Percentiles rank a stretch among this genome's conserved stretches.
Evolutionary conservation across 2,329 filamentous ascomycete species (phyloP).

Genomic region (Didymella sp.): DNA sequence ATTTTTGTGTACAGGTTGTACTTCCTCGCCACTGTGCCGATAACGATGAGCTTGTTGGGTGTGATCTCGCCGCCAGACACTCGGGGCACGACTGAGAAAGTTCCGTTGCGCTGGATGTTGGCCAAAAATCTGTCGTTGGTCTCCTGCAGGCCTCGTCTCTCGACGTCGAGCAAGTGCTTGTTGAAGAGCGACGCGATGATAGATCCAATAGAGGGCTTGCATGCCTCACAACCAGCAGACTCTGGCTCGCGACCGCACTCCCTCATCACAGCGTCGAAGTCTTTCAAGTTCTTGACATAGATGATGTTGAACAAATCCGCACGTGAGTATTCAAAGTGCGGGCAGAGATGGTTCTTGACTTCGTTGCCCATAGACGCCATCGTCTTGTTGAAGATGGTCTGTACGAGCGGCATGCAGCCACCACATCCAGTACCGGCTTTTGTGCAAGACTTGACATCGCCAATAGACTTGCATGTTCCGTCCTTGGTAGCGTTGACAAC

Average conservation of each 20-base stretch:
- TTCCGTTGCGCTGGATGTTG: conserved; percentile 91
- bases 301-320: conserved; percentile 91
- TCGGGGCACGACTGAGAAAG: conserved; percentile 85
- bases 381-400: conserved; percentile 87
- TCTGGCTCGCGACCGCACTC: conserved; percentile 73
- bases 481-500: conserved; percentile 75
- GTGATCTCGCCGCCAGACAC: conserved; percentile 88
- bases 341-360: conserved; percentile 84
- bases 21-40: conserved; percentile 83
- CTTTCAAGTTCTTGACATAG: conserved; percentile 78
- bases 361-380: conserved; percentile 87
- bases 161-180: conserved; percentile 76
- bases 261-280: conserved; percentile 78
- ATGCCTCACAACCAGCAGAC: conserved; percentile 83
- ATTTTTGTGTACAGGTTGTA: conserved; percentile 90
- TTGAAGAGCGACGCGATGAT: conserved; percentile 87
- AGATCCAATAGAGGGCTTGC: conserved; percentile 81
- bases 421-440: conserved; percentile 92
- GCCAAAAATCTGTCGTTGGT: conserved; percentile 89
- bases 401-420: conserved; percentile 87
- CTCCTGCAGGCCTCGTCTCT: conserved; percentile 78
- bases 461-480: conserved; percentile 80
- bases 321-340: conserved; percentile 82
- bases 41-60: conserved; percentile 81
- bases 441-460: conserved; percentile 85